These are phyloP conservation scores for Panicum hallii DNA, from an alignment of 202 grass and related monocot genomes.

Conservation along the genomic window DNA sequence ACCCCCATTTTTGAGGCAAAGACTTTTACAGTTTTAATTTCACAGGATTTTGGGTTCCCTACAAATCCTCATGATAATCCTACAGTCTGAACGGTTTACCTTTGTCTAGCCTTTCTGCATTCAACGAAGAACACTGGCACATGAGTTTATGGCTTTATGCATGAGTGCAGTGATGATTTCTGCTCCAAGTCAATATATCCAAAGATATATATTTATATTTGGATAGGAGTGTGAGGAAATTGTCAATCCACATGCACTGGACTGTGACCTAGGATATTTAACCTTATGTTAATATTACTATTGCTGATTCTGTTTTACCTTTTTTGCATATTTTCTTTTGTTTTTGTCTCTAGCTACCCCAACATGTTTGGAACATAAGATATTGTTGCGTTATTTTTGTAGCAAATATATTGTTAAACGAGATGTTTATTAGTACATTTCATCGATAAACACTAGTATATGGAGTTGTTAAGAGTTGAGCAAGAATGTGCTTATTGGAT, in stretches of 20 bases:
- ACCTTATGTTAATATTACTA: neutral
- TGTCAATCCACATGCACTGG: neutral
- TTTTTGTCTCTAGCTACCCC: neutral
- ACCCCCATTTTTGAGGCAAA: neutral
- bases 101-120: neutral
- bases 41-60: neutral
- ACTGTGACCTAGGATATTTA: neutral
- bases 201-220: conserved; percentile 12
- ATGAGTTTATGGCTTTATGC: neutral
- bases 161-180: neutral
- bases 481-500: neutral
- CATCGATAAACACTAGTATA: too few species aligned
- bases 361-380: conserved; percentile 3
- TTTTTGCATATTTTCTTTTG: neutral
- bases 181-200: too few species aligned
- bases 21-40: neutral
- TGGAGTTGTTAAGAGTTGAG: neutral
- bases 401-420: neutral
- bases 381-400: neutral
- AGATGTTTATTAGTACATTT: neutral
- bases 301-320: neutral
- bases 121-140: neutral
- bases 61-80: neutral
- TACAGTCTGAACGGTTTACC: neutral
- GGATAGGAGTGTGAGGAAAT: neutral